Evolutionary conservation across 768 basidiomycete species (phyloP), one percentile per base, ranked within the genome.

Genomic region (Boletus huronensis): DNA sequence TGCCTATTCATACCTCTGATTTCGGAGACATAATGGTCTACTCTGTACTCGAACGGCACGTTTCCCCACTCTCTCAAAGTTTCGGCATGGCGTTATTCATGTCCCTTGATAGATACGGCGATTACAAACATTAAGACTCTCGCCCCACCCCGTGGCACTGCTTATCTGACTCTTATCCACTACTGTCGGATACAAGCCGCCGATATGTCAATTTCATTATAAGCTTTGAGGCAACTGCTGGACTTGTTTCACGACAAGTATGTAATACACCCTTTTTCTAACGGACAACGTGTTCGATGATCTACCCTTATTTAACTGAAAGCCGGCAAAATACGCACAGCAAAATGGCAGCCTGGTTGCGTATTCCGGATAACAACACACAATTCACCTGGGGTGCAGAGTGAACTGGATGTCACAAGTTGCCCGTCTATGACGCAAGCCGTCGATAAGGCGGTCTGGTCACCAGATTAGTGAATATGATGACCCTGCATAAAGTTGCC

Each of bases 241-340:
- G 44, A 39, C 31, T 40, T 42, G 38, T 59, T 50, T 36, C 23
- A 21, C 9, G 35, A 29, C 8, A 28, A 35, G 19, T 49, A 46
- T 47, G 46, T 40, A 41, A 55, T 50, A 55, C 28, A 19, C 16
- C 19, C n/a, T 36, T 6, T 19, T 38, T 4, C 36, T n/a, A 19
- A 19, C 16, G 6, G 36, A 19, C 36, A 38, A 38, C 54, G 48
- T 62, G 60, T 52, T 36, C 49, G 14, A 44, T 36, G 29, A 57
- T 56, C 51, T 39, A 40, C 21, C 3, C 42, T 52, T n/a, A 10
- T 17, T 29, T 48, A n/a, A 42, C 17, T 6, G 25, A 11, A 43
- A 25, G 34, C 9, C 16, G 41, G 25, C 9, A 23, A 25, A 41
- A 25, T 17, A 29, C 31, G 11, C 35, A 21, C 14, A 35, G 19